Evolutionary conservation across 495 filamentous ascomycete species (phyloP).

Genomic region (Penicillium argentinense): DNA sequence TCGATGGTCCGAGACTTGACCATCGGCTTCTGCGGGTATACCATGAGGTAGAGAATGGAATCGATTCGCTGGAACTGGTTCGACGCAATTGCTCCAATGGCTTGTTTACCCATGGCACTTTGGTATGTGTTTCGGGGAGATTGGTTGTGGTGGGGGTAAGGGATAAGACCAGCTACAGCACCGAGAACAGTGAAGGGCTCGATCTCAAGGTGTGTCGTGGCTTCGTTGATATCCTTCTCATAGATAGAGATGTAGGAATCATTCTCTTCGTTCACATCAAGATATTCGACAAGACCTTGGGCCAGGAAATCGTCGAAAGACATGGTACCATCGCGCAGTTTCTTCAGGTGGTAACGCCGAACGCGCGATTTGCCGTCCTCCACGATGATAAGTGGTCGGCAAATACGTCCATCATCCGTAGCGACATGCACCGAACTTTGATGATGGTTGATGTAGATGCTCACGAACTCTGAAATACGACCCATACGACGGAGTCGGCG

Average conservation of each 20-base stretch:
- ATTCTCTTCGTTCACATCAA: constrained; percentile 98
- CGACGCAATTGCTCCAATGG: constrained; percentile 94
- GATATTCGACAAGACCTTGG: constrained; percentile 87
- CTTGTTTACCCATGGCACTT: constrained; percentile 99
- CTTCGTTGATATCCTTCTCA: constrained; percentile 74
- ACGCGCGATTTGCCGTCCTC: constrained; percentile 81
- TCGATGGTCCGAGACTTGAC: constrained; percentile 97
- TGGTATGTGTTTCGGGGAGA: constrained; percentile 99
- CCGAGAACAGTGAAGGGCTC: constrained; percentile 97
- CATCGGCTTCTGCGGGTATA: constrained; percentile 97
- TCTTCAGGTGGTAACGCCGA: constrained; percentile 68
- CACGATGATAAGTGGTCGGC: constrained; percentile 90
- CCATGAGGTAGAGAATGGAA: constrained; percentile 91
- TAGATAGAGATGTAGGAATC: constrained; percentile 89
- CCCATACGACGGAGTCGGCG: constrained; percentile 81
- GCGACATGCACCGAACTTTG: constrained; percentile 91
- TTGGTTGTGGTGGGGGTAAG: constrained; percentile 98
- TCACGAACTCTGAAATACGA: constrained; percentile 88
- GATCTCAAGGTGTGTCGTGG: constrained; percentile 92
- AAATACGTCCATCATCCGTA: constrained; percentile 95
- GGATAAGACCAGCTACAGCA: constrained; percentile 95
- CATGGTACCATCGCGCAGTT: constrained; percentile 75
- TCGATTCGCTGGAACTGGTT: constrained; percentile 97
- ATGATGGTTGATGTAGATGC: constrained; percentile 92
- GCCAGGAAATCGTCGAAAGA: constrained; percentile 91